phyloP scores from a whole-genome alignment of 345 rosid genomes.

The Eucalyptus rudis region DNA sequence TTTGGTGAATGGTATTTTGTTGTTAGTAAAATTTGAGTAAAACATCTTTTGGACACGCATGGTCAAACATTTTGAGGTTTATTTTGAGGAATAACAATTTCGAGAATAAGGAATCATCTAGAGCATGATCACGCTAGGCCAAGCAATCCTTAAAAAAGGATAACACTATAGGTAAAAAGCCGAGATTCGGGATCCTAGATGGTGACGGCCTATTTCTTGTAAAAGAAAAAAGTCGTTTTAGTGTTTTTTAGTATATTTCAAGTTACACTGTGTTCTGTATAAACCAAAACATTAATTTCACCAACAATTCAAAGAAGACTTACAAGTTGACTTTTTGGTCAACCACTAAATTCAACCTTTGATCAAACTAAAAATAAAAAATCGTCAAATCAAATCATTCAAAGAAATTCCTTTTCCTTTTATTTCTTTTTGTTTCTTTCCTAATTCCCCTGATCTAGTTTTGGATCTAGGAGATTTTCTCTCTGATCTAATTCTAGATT shows the following conservation, averaged over 20 bases:
- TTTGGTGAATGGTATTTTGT: not conserved
- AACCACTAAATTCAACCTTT: not conserved
- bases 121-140: not conserved
- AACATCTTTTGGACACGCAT: too few species aligned
- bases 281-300: not conserved
- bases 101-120: not conserved
- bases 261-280: too few species aligned
- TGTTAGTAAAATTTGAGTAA: not conserved
- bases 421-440: too few species aligned
- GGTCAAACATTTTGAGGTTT: not conserved
- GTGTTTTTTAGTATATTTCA: not conserved
- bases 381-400: not conserved
- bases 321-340: not conserved
- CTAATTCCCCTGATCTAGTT: too few species aligned
- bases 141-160: not conserved
- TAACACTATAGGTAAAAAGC: not conserved
- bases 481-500: too few species aligned
- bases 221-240: too few species aligned
- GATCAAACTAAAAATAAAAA: too few species aligned
- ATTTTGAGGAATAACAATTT: not conserved
- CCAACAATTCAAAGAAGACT: not conserved
- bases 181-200: not conserved
- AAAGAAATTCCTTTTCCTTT: too few species aligned
- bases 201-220: not conserved
- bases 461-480: too few species aligned